Conservation (phyloP, 805 yeast genomes). For the Starmerella stellata region DNA sequence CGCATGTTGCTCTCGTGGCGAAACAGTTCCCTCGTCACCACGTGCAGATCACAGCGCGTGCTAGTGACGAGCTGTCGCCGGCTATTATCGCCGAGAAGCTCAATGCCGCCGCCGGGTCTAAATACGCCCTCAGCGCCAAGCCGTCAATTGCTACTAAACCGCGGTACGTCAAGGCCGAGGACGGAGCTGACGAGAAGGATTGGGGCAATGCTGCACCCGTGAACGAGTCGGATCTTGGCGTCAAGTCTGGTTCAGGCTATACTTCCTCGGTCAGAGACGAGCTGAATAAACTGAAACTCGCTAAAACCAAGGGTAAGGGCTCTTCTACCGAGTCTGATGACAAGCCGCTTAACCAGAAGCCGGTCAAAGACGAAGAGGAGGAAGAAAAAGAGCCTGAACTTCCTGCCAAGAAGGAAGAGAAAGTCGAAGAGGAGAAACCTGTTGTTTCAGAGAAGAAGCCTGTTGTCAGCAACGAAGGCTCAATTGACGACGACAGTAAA, state of each 20-base stretch:
- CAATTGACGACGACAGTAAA: background rate
- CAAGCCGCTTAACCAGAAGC: constrained; percentile 46
- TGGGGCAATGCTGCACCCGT: constrained; percentile 42
- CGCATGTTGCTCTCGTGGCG: constrained; percentile 27
- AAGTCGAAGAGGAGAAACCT: background rate
- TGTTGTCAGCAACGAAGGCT: constrained; percentile 1
- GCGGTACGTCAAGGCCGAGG: constrained; percentile 22
- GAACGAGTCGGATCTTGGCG: constrained; percentile 16
- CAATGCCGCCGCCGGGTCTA: constrained; percentile 87
- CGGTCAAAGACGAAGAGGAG: constrained; percentile 47
- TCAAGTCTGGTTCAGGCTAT: constrained; percentile 5
- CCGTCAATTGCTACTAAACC: constrained; percentile 21
- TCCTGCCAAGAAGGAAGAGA: constrained; percentile 2
- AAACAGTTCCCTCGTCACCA: constrained; percentile 51
- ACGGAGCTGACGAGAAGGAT: constrained; percentile 35
- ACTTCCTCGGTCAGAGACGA: constrained; percentile 11
- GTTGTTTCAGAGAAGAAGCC: background rate
- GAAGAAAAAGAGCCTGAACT: constrained; percentile 24
- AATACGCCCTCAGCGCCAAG: constrained; percentile 42
- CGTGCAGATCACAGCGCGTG: constrained; percentile 93
- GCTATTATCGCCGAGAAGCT: constrained; percentile 56
- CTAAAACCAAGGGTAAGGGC: background rate
- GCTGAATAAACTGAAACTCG: constrained; percentile 6
- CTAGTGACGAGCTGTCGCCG: constrained; percentile 70
- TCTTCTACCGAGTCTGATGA: constrained; percentile 17